Base-by-base conservation (phyloP, 129 eudicot species). In the Mikania micrantha region DNA sequence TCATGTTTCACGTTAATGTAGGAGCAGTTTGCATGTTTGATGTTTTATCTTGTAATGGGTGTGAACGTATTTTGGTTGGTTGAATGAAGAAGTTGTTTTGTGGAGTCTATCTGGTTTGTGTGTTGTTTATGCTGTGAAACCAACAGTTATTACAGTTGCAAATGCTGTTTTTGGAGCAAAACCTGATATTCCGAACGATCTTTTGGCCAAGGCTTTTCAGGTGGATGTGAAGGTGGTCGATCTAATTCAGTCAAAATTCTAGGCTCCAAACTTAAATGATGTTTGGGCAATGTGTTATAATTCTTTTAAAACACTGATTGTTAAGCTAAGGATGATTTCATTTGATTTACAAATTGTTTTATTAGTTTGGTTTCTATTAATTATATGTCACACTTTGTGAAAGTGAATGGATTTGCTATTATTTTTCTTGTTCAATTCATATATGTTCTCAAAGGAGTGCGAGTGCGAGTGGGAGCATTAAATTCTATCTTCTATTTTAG, bases 181-280 rank as follows among this genome's bases (percentile, higher is more conserved):
- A 29, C 64, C 64, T 32, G 64, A 29, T 7, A 58, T 58, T 29
- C 24, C 64, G 1, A 16, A 2, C 16, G 64, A 58, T 31, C 39
- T 58, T 58, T 16, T 58, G 21, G 64, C 64, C 3, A 58, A 31
- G 64, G 64, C 24, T 2, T 58, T 58, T 58, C 64, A 58, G 40
- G 40, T 31, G 5, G 40, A n/a, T 7, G 39, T 29, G 40, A 16
- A 58, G 40, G 64, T 58, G 24, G 39, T 58, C 6, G 41, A 29
- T 31, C 20, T 29, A n/a, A 31, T 58, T 15, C 40, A 29, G 41
- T 29, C 22, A 2, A 58, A 58, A 8, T 58, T 58, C 64, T 54
- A 54, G 9, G 11, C 15, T 49, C 28, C 5, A 49, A 49, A 1
- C 4, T 4, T 13, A 44, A 0, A 12, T 42, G 49, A 0, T 42